Evolutionary conservation across 148 eudicot genomes (phyloP).

Genomic region (Silene conica): DNA sequence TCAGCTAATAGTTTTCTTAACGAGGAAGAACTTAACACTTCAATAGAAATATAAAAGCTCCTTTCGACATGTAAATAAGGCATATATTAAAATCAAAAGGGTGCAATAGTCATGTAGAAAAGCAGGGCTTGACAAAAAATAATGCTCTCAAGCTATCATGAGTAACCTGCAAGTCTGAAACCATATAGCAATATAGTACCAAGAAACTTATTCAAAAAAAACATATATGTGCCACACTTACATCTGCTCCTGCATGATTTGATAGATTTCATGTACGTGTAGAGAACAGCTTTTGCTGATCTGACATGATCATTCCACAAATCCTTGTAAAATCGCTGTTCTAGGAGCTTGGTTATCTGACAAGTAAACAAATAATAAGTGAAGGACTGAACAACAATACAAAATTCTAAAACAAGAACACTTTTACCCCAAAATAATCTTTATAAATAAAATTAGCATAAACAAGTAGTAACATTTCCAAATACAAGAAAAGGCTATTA

Average conservation of each 20-base stretch:
- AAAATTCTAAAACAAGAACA: background rate
- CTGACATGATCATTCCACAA: constrained; percentile 65
- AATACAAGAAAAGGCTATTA: background rate
- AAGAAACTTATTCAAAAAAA: background rate
- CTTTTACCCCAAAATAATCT: background rate
- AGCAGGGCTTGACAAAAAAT: background rate
- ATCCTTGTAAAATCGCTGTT: constrained; percentile 84
- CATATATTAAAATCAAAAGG: too few species aligned
- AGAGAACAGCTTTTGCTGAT: constrained; percentile 63
- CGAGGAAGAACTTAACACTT: too few species aligned
- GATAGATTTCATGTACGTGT: constrained; percentile 64
- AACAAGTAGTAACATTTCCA: background rate
- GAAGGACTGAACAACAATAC: background rate
- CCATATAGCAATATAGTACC: too few species aligned
- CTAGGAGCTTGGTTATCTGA: constrained; percentile 73
- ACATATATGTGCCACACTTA: constrained; percentile 43
- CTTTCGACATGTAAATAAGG: too few species aligned
- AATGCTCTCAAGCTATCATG: background rate
- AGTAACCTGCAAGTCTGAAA: background rate
- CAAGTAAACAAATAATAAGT: background rate
- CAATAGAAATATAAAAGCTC: too few species aligned
- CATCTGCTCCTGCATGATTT: constrained; percentile 89
- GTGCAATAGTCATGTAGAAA: background rate
- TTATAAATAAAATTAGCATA: background rate
- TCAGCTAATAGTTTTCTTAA: too few species aligned